Conservation (phyloP, 1,139 yeast genomes). For the Taiozyma sp. region DNA sequence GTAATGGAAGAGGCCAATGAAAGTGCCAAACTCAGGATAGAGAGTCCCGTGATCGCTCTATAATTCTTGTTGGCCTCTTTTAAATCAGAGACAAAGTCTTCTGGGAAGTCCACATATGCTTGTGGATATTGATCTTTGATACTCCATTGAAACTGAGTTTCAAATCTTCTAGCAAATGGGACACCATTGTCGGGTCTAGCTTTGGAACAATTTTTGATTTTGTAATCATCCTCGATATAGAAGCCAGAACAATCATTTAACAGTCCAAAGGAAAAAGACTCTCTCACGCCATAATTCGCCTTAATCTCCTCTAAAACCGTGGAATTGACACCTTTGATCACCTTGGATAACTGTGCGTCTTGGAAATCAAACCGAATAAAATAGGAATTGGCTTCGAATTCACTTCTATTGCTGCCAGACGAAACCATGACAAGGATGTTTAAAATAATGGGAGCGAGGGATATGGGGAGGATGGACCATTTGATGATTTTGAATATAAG, state of each 20-base stretch:
- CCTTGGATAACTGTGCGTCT: constrained; percentile 1
- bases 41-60: constrained; percentile 1
- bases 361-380: constrained; percentile 5
- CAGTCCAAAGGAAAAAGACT: constrained; percentile 3
- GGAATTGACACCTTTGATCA: not conserved
- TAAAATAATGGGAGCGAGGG: constrained; percentile 3
- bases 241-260: constrained; percentile 5
- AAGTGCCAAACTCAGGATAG: constrained; percentile 1
- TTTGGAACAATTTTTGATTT: not conserved
- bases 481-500: constrained; percentile 2
- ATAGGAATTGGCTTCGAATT: not conserved
- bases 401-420: not conserved
- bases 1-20: constrained; percentile 1
- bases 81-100: not conserved
- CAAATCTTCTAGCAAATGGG: not conserved
- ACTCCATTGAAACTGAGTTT: not conserved
- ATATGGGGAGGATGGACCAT: constrained; percentile 4
- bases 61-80: not conserved
- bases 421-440: constrained; percentile 2
- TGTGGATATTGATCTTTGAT: not conserved
- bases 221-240: not conserved
- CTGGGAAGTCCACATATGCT: constrained; percentile 1
- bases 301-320: not conserved
- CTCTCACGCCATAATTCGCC: not conserved
- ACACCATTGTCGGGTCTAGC: constrained; percentile 2